phyloP scores from a whole-genome alignment of 1,284 basidiomycete genomes.

The Mycosarcoma maydis region DNA sequence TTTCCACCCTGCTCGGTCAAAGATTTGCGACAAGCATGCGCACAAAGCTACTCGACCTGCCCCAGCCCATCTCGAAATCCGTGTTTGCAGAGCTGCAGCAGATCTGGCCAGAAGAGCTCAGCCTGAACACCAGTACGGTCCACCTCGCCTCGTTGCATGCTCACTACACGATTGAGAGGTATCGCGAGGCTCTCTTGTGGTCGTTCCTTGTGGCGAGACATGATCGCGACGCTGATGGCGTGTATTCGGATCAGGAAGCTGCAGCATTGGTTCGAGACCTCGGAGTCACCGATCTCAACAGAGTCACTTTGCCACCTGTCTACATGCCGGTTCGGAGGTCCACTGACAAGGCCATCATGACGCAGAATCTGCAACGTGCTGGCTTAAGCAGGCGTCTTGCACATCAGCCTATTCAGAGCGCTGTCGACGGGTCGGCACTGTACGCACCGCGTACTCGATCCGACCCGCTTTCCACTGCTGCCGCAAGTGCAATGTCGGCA shows the following conservation, averaged over 20 bases:
- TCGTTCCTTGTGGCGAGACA: conserved; percentile 36
- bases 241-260: conserved; percentile 9
- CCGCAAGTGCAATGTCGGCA: neutral
- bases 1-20: conserved; percentile 10
- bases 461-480: neutral
- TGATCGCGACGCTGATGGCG: conserved; percentile 25
- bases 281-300: neutral
- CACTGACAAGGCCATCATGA: neutral
- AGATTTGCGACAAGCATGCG: conserved; percentile 13
- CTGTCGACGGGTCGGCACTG: conserved; percentile 15
- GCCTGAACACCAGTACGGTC: neutral
- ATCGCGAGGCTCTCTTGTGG: conserved; percentile 35
- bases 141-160: conserved; percentile 19
- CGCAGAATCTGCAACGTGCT: conserved; percentile 1
- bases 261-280: conserved; percentile 22
- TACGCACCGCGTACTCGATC: conserved; percentile 1
- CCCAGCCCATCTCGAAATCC: conserved; percentile 13
- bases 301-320: neutral
- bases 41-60: conserved; percentile 27
- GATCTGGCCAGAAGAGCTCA: conserved; percentile 13
- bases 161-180: conserved; percentile 21
- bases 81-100: conserved; percentile 8
- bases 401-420: conserved; percentile 6
- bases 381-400: neutral
- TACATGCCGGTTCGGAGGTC: conserved; percentile 2